Base-by-base conservation (phyloP, 2,329 filamentous ascomycete genomes). In the Ustilaginoidea virens region DNA sequence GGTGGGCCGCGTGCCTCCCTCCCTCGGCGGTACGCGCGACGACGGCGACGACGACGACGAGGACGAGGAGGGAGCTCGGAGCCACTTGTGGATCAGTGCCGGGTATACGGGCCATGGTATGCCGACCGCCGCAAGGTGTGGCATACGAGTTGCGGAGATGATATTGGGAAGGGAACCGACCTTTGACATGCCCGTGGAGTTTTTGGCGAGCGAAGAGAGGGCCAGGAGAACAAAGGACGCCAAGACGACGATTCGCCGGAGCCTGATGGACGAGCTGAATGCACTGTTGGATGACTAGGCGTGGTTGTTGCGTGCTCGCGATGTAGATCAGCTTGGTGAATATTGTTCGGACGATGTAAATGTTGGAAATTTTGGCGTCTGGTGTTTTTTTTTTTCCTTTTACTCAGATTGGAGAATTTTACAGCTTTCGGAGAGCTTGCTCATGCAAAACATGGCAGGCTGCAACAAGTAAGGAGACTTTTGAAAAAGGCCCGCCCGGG, bases 21-120 rank as follows among this genome's bases (percentile, higher is more conserved):
- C 47, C 5, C 38, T 65, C 15, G 52, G 65, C 5, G 69, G 63
- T n/a, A 56, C 51, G 12, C 49, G 24, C 4, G 30, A 7, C 46
- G 44, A 34, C 9, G 36, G 39, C 7, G 33, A 60, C 3, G 73
- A 74, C 0, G 9, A 26, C 9, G 44, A 34, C 11, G 36, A 39
- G 7, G 32, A 60, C 3, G 73, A 74, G 0, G 7, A 23, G 17
- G 32, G 32, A 17, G n/a, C n/a, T n/a, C n/a, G n/a, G n/a, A n/a
- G 24, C 8, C 30, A 32, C 17, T 38, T 81, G 30, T 82, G 62
- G 56, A 37, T 82, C 9, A 66, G 64, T 35, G 75, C 63, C 3
- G 78, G 74, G 3, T 82, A 77, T 42, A 77, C 74, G 5, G 76
- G 74, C 0, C 80, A 86, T 48, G 80, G 80, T 0, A 83, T 85